A percentile compares a stretch with the other conserved stretches of the same genome.
phyloP scores from a whole-genome alignment of 1,284 basidiomycete species.

The Ceratobasidium sp. region DNA sequence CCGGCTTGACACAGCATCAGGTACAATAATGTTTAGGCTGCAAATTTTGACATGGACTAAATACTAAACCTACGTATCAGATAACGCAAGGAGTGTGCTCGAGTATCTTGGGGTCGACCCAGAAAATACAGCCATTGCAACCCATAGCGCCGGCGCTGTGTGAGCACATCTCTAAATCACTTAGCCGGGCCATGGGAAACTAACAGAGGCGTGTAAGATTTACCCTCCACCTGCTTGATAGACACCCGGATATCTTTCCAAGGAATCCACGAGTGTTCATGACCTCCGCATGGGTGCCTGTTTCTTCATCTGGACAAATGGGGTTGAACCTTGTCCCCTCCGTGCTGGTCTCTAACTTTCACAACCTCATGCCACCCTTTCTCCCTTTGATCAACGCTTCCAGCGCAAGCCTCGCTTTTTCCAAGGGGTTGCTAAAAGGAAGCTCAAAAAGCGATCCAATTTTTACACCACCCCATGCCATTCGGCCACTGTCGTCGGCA shows the following conservation, averaged over 20 bases:
- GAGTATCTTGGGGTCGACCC: slow-evolving; percentile 28
- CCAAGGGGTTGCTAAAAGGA: slow-evolving; percentile 17
- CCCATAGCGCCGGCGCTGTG: slow-evolving; percentile 30
- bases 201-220: slow-evolving; percentile 16
- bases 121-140: slow-evolving; percentile 14
- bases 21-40: background rate
- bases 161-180: slow-evolving; percentile 7
- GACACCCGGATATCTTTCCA: slow-evolving; percentile 33
- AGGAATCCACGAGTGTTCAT: slow-evolving; percentile 33
- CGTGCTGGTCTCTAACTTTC: slow-evolving; percentile 20
- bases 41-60: background rate
- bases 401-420: slow-evolving; percentile 26
- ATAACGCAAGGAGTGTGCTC: slow-evolving; percentile 33
- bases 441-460: background rate
- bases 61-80: background rate
- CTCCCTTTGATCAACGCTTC: slow-evolving; percentile 12
- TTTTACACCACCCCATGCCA: slow-evolving; percentile 8
- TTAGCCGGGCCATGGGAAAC: background rate
- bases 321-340: slow-evolving; percentile 24
- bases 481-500: slow-evolving; percentile 2
- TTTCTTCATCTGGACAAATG: slow-evolving; percentile 31
- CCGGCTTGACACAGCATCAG: slow-evolving; percentile 21
- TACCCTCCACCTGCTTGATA: slow-evolving; percentile 24
- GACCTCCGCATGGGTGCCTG: slow-evolving; percentile 35
- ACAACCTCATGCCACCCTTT: slow-evolving; percentile 6